Base-by-base conservation (phyloP, 345 rosid genomes). In the Eucalyptus grandis region DNA sequence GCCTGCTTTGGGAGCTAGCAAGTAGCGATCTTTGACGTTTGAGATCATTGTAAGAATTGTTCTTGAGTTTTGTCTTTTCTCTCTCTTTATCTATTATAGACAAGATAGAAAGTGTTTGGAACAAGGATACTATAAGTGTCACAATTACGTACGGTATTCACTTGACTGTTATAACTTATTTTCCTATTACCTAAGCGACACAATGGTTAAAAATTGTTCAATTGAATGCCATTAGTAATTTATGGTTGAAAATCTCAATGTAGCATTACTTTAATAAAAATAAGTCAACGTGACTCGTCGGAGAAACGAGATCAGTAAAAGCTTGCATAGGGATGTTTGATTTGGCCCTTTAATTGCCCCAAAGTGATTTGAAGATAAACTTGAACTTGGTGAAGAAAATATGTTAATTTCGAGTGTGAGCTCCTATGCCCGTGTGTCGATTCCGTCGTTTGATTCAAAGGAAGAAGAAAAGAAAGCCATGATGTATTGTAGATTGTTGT, bases 141-240 rank as follows among this genome's bases (percentile, higher is more conserved):
- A 2, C 17, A 1, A 65, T 65, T 65, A 5, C 11, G 10, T n/a
- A 65, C 10, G 5, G 0, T 4, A 0, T 14, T 65, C 5, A n/a
- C 3, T 65, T 65, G 6, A n/a, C 21, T 7, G 2, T 14, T 2
- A 19, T 37, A 37, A 37, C 1, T 37, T 72, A 19, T 34, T 21
- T 53, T 8, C 2, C 24, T 2, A 72, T 21, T 22, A 72, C 2
- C 8, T 10, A 72, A 72, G 5, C 1, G 5, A 22, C 46, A 37
- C 8, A 19, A 37, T 72, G 1, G 5, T 37, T 67, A 67, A 31
- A n/a, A 67, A 16, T 67, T 4, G 11, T 31, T 10, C 13, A 16
- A 3, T 17, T 72, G 2, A 19, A 11, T 72, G 14, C 14, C 0
- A 19, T 72, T 1, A 19, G 26, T 72, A 13, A 37, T 19, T 72